Conservation (phyloP, 495 filamentous ascomycete species). For the Parathielavia appendiculata region DNA sequence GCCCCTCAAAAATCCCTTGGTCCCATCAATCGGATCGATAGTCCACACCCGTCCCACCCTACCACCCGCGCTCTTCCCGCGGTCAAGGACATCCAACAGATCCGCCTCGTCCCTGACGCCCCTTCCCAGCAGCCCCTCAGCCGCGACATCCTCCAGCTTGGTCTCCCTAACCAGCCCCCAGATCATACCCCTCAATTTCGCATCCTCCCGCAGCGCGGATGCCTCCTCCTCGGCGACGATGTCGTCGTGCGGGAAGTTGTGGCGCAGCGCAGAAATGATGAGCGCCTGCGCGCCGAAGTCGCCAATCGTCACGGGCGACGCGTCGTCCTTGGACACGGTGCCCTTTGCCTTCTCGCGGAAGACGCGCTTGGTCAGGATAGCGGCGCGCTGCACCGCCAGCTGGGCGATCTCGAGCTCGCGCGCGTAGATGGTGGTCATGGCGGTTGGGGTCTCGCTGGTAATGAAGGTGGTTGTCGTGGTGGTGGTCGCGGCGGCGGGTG, state of each 20-base stretch:
- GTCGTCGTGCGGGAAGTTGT: constrained; percentile 84
- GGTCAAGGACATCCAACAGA: constrained; percentile 84
- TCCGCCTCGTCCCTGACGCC: constrained; percentile 59
- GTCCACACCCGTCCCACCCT: constrained; percentile 85
- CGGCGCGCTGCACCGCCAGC: constrained; percentile 86
- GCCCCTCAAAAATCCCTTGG: constrained; percentile 93
- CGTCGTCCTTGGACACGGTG: constrained; percentile 88
- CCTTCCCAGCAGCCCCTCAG: constrained; percentile 64
- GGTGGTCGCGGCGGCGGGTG: not conserved
- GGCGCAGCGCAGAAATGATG: constrained; percentile 82
- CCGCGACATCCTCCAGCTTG: constrained; percentile 60
- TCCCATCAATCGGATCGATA: constrained; percentile 95
- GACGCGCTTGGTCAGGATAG: constrained; percentile 83
- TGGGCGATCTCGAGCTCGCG: constrained; percentile 81
- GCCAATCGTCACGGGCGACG: constrained; percentile 93
- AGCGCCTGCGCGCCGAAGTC: constrained; percentile 97
- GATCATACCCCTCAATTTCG: constrained; percentile 61
- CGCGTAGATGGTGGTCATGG: constrained; percentile 49
- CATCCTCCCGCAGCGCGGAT: constrained; percentile 63
- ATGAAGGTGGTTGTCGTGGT: constrained; percentile 20
- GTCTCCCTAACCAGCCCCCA: constrained; percentile 75
- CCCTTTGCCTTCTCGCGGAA: constrained; percentile 91
- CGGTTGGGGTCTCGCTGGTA: no score
- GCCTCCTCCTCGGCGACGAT: constrained; percentile 96
- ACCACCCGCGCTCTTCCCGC: constrained; percentile 75